Evolutionary conservation across 176 grass and related monocot species (phyloP), one percentile per base, ranked within the genome.

Genomic region (Oryza punctata): DNA sequence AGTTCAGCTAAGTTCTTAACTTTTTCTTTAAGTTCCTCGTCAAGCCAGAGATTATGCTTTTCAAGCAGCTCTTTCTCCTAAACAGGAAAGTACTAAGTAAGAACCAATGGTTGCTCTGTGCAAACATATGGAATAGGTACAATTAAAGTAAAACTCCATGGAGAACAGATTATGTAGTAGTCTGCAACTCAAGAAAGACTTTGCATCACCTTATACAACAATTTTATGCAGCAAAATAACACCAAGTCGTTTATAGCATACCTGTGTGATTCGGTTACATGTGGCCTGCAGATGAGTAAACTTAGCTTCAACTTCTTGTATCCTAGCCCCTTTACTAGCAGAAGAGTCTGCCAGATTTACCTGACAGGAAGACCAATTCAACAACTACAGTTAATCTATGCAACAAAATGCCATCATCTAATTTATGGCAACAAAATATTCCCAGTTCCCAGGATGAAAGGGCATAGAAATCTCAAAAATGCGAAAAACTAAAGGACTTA

Each of bases 21-120:
- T 89, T 99, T 99, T 77, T 81, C 49, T 77, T 82, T 96, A 69
- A 96, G 80, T 83, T 94, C 89, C 72, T 96, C 96, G 10, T 92
- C 91, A 83, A 99, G 93, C 89, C 91, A 94, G 26, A 85, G 81
- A 75, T 92, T 96, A 80, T 99, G 91, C 45, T 89, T 94, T 85
- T 91, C 87, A 65, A 99, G 91, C 66, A 99, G 78, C 72, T 96
- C 89, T 49, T 96, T 96, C 87, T 99, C 96, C 96, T 99, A 64
- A 72, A 75, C 89, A 92, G 24, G 26, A 14, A 28, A 65, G 47
- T 26, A 83, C 10, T 23, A 82, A 64, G 52, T 73, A 89, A 69
- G 29, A 76, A 76, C 27, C 59, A 79, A 24, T 12, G 10, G 49
- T 72, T 60, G 29, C 1, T 67, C 30, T 49, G 35, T 66, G 25